Percentiles rank a stretch among this genome's conserved stretches.
These are phyloP conservation scores for Ceratobasidium sp. DNA, from an alignment of 1,284 basidiomycete species.

Conservation along the genomic window DNA sequence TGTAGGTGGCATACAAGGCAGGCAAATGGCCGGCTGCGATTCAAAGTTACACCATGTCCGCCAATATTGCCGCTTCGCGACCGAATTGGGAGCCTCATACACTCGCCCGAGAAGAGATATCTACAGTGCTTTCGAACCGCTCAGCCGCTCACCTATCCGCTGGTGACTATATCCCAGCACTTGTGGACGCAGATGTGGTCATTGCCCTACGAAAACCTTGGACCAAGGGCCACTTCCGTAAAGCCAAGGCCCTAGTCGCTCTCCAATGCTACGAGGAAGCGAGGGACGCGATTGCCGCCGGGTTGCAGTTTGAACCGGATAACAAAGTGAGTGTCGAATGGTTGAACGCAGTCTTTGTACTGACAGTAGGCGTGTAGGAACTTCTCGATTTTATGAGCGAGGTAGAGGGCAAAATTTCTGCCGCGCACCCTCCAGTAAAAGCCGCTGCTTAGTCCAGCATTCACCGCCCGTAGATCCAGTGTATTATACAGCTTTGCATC, in stretches of 20 bases:
- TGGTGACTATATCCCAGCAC: conserved; percentile 82
- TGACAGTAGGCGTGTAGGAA: conserved; percentile 45
- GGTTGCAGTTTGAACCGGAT: conserved; percentile 89
- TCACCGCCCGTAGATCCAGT: conserved; percentile 16
- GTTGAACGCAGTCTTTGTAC: neutral
- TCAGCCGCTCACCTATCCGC: conserved; percentile 86
- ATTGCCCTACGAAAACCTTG: conserved; percentile 87
- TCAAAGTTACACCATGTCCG: conserved; percentile 85
- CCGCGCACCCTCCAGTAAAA: conserved; percentile 12
- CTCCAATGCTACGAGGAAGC: conserved; percentile 81
- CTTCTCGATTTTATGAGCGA: conserved; percentile 50
- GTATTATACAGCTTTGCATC: conserved; percentile 24
- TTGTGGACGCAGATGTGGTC: conserved; percentile 93
- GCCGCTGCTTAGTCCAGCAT: neutral
- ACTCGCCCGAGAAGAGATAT: conserved; percentile 89
- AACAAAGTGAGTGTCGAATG: conserved; percentile 70
- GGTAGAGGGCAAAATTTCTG: conserved; percentile 49
- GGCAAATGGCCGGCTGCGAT: conserved; percentile 83
- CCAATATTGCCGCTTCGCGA: conserved; percentile 83
- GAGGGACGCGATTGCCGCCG: conserved; percentile 82
- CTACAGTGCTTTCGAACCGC: conserved; percentile 90
- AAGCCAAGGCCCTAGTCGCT: conserved; percentile 87
- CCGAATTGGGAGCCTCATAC: conserved; percentile 91
- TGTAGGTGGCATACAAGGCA: conserved; percentile 79
- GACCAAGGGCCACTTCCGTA: conserved; percentile 97